Percentiles rank a stretch among this genome's conserved stretches.
Evolutionary conservation across 1,284 basidiomycete species (phyloP).

Genomic region (Sanguinoderma infundibulare): DNA sequence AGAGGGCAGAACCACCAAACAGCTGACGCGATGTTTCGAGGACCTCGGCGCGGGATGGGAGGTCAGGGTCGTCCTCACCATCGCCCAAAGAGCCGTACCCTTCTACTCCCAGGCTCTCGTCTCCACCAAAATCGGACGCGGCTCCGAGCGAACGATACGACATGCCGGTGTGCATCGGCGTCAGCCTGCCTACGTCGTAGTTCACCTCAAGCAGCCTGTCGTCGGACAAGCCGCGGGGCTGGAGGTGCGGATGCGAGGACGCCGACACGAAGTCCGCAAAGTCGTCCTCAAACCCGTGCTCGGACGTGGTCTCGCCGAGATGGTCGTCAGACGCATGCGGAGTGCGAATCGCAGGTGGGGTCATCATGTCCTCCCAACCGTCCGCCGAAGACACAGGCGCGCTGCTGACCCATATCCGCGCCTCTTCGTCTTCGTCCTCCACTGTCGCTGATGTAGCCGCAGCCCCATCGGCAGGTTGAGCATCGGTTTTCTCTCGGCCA

Average conservation of each 20-base stretch:
- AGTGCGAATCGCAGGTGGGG: conserved; percentile 31
- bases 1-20: conserved; percentile 46
- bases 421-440: conserved; percentile 14
- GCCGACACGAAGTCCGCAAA: conserved; percentile 71
- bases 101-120: conserved; percentile 20
- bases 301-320: not conserved
- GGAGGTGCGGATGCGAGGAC: conserved; percentile 29
- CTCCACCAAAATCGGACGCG: conserved; percentile 47
- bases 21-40: conserved; percentile 55
- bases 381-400: conserved; percentile 22
- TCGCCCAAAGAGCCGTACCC: conserved; percentile 24
- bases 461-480: not conserved
- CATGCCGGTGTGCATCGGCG: conserved; percentile 39
- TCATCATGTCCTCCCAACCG: conserved; percentile 30
- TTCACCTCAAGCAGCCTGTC: conserved; percentile 23
- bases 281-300: conserved; percentile 71
- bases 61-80: conserved; percentile 40
- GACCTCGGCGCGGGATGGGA: conserved; percentile 59
- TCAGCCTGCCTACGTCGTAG: conserved; percentile 27
- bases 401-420: conserved; percentile 27
- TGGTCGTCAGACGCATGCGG: conserved; percentile 13
- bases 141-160: conserved; percentile 55
- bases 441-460: not conserved
- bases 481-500: conserved; percentile 7
- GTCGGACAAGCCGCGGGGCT: conserved; percentile 11